phyloP scores from a whole-genome alignment of 495 filamentous ascomycete genomes.

The Daldinia decipiens region DNA sequence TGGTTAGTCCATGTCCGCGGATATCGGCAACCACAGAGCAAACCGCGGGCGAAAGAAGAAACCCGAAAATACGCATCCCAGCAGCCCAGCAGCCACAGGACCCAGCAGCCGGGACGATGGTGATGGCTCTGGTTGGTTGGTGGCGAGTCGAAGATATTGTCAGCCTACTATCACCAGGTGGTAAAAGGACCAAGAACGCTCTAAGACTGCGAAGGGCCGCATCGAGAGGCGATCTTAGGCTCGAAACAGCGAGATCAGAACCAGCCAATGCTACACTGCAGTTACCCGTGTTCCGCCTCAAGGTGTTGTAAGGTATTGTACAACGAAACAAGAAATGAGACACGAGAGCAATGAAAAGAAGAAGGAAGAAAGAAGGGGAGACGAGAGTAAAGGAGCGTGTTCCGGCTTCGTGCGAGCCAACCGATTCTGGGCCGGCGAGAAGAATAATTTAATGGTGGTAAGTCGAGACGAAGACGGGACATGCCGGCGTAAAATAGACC shows the following conservation, averaged over 20 bases:
- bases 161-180: conserved; percentile 1
- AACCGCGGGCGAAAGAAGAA: neutral
- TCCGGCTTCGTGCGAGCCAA: conserved; percentile 12
- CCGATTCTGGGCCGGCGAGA: neutral
- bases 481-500: conserved; percentile 23
- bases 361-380: conserved; percentile 1
- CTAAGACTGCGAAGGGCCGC: conserved; percentile 24
- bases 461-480: conserved; percentile 21
- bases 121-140: conserved; percentile 2
- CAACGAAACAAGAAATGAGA: conserved; percentile 18
- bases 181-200: neutral
- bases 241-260: conserved; percentile 35
- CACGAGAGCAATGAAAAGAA: conserved; percentile 4
- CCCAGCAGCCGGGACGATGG: neutral
- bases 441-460: conserved; percentile 7
- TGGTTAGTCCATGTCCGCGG: neutral
- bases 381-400: conserved; percentile 6
- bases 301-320: too few species aligned
- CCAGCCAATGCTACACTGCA: conserved; percentile 26
- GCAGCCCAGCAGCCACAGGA: neutral
- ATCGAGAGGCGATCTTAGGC: conserved; percentile 29
- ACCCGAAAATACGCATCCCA: neutral
- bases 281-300: conserved; percentile 30
- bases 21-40: neutral
- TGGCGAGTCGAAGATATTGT: conserved; percentile 5